phyloP scores from a whole-genome alignment of 192 early-diverging fungal species.

The Radiomyces spectabilis region DNA sequence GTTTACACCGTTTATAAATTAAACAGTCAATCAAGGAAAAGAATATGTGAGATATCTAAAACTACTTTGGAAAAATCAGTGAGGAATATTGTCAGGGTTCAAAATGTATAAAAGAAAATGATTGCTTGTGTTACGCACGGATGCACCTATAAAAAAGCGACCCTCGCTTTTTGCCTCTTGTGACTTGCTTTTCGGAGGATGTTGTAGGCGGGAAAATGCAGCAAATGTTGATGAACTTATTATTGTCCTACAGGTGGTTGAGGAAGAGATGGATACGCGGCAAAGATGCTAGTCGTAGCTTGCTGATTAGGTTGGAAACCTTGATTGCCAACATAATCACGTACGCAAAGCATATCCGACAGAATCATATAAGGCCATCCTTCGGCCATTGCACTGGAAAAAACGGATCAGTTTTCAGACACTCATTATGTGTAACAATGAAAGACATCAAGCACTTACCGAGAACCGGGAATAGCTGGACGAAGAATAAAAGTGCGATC shows the following conservation, averaged over 20 bases:
- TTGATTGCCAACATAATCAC: conserved; percentile 21
- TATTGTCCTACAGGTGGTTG: background rate
- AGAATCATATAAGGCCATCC: conserved; percentile 26
- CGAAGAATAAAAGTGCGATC: conserved; percentile 41
- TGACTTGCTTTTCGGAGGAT: too few species aligned
- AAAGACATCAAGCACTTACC: background rate
- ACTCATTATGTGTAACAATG: background rate
- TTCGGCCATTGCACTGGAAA: conserved; percentile 8
- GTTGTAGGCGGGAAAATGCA: too few species aligned
- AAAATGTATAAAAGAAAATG: too few species aligned
- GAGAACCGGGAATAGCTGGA: conserved; percentile 28
- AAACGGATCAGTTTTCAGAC: background rate
- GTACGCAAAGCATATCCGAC: conserved; percentile 15
- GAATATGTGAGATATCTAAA: too few species aligned
- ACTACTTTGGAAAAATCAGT: too few species aligned
- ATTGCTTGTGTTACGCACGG: too few species aligned
- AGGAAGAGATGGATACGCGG: background rate
- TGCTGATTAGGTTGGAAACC: conserved; percentile 2
- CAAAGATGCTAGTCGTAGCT: background rate
- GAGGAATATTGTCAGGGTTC: too few species aligned
- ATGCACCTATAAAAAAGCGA: too few species aligned
- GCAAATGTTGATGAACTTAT: too few species aligned
- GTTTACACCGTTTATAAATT: too few species aligned
- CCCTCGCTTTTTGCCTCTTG: too few species aligned
- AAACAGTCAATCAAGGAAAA: too few species aligned